Evolutionary conservation across 805 yeast species (phyloP), one percentile per base, ranked within the genome.

Genomic region (Metschnikowia cerradonensis): DNA sequence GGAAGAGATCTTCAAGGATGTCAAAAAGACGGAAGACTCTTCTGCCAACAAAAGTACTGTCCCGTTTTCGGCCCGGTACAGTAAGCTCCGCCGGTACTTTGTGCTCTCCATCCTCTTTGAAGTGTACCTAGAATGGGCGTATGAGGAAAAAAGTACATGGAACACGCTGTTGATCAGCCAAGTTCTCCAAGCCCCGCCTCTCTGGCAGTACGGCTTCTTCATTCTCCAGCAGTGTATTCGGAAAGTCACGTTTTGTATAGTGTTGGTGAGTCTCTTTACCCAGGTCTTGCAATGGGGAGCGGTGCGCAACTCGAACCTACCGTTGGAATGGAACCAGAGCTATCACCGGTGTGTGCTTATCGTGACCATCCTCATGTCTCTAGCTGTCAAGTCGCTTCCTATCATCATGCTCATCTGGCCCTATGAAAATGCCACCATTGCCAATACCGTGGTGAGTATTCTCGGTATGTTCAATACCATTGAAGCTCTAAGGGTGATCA

Each of bases 401-500:
- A 86, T 94, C 17, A 75, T 94, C 33, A 92, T 92, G 91, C 73
- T 94, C 32, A 92, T 94, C 34, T 94, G 99, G 99, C 94, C 96
- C 0, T 94, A 94, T 62, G 97, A 94, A 62, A 62, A 62, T 36
- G 80, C 87, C n/a, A 75, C 85, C 1, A 74, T 86, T 3, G 84
- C 86, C 0, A 77, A 83, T 19, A 71, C 73, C 5, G 70, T 83
- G 8, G 86, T 88, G 31, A 79, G 79, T 52, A 71, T 81, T 57
- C 78, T 84, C 3, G 85, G 87, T 0, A 77, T 77, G 41, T 65
- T 85, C 47, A 84, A 81, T 54, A 73, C 82, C n/a, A 67, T 85
- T 6, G 96, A 89, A 60, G 83, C 90, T 0, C 48, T 57, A 30
- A 48, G 39, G 13, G 55, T 56, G 32, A 56, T 47, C 32, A 49